These are phyloP conservation scores for Pyrus bretschneideri DNA, from an alignment of 306 rosid genomes.

Conservation along the genomic window DNA sequence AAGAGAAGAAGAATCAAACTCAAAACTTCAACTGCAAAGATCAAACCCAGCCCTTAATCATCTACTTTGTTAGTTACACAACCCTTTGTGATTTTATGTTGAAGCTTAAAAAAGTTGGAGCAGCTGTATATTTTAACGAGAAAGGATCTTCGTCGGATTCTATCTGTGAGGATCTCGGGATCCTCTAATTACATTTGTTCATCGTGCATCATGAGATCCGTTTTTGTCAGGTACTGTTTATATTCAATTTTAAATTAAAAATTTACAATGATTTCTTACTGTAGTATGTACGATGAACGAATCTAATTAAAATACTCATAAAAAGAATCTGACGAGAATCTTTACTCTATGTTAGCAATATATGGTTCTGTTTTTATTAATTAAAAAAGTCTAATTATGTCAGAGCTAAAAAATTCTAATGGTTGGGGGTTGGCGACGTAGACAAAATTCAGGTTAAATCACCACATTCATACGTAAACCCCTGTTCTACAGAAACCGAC, in stretches of 20 bases:
- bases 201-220: rapidly evolving
- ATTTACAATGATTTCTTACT: rapidly evolving
- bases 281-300: rapidly evolving
- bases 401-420: conserved; percentile 12
- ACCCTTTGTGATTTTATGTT: neutral
- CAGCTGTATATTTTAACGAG: neutral
- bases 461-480: conserved; percentile 3
- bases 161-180: rapidly evolving
- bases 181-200: too few species aligned
- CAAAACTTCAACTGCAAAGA: neutral
- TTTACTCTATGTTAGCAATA: neutral
- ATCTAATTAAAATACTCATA: rapidly evolving
- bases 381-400: neutral
- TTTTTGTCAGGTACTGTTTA: rapidly evolving
- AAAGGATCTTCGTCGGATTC: rapidly evolving
- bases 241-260: too few species aligned
- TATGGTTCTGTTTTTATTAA: neutral
- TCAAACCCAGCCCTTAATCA: neutral
- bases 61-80: too few species aligned
- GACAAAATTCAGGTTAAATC: conserved; percentile 19
- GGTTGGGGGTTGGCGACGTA: conserved; percentile 34
- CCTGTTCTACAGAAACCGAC: conserved; percentile 1
- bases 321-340: rapidly evolving
- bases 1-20: too few species aligned
- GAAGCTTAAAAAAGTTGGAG: neutral